Conservation (phyloP, 2,329 filamentous ascomycete species). For the Tetracladium maxilliforme region DNA sequence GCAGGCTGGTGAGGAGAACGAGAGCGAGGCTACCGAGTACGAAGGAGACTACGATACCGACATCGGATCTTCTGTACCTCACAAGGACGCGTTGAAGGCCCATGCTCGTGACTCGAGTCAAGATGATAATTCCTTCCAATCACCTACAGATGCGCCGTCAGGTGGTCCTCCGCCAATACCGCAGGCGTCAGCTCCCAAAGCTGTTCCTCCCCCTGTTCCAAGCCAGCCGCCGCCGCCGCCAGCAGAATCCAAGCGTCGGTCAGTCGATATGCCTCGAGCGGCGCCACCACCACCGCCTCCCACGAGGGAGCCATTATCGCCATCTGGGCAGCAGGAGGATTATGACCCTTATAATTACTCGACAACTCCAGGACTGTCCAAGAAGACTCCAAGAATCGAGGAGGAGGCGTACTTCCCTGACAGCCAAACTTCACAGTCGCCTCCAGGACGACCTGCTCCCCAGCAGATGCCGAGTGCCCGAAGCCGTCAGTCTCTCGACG, state of each 20-base stretch:
- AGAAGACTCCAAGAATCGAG: constrained; percentile 10
- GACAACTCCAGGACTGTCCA: constrained; percentile 17
- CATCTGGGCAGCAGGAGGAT: constrained; percentile 46
- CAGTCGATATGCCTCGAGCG: constrained; percentile 55
- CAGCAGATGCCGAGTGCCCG: constrained; percentile 14
- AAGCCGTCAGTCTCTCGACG: constrained; percentile 48
- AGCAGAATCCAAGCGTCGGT: constrained; percentile 39
- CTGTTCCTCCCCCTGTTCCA: constrained; percentile 50
- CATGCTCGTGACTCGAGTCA: constrained; percentile 65
- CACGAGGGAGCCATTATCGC: constrained; percentile 13
- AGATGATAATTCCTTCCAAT: constrained; percentile 46
- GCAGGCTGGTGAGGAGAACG: constrained; percentile 41
- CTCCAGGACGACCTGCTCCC: constrained; percentile 21
- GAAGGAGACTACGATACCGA: constrained; percentile 98
- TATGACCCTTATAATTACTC: constrained; percentile 54
- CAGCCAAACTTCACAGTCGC: no score
- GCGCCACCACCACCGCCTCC: constrained; percentile 43
- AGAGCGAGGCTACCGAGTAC: constrained; percentile 80
- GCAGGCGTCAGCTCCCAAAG: constrained; percentile 36
- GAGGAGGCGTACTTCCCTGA: constrained; percentile 18
- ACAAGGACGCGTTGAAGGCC: constrained; percentile 82
- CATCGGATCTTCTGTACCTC: constrained; percentile 82
- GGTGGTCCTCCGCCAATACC: constrained; percentile 37
- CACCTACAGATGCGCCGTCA: constrained; percentile 22
- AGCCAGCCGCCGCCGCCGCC: constrained; percentile 34